Percentiles rank a stretch among this genome's conserved stretches.
Conservation (phyloP, 2,329 filamentous ascomycete genomes). For the Kalmusia sp. region DNA sequence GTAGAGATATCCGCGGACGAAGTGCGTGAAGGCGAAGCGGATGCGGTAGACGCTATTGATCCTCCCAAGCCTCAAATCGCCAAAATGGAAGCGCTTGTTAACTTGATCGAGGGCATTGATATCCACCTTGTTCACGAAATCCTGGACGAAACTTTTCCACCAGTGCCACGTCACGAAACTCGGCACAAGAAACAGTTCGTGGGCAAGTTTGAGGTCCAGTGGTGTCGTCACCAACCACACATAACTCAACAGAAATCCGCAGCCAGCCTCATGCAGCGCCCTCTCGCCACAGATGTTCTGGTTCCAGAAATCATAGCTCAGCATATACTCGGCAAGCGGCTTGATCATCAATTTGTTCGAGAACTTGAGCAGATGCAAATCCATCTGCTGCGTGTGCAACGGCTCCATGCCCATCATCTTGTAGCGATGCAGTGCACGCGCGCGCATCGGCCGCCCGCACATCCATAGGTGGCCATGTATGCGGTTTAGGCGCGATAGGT, state of each 20-base stretch:
- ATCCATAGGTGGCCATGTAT: slow-evolving; percentile 47
- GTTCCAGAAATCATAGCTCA: slow-evolving; percentile 40
- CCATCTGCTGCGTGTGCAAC: slow-evolving; percentile 43
- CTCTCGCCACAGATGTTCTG: slow-evolving; percentile 27
- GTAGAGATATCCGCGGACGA: slow-evolving; percentile 48
- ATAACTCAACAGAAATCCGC: slow-evolving; percentile 43
- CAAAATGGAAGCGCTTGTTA: slow-evolving; percentile 46
- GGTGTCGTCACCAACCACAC: slow-evolving; percentile 44
- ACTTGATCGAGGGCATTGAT: slow-evolving; percentile 42
- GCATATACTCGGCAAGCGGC: slow-evolving; percentile 41
- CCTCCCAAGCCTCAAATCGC: slow-evolving; percentile 42
- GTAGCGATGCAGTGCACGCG: slow-evolving; percentile 44
- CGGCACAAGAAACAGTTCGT: slow-evolving; percentile 36
- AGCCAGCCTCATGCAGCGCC: slow-evolving; percentile 32
- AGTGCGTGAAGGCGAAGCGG: slow-evolving; percentile 40
- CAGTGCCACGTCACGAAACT: slow-evolving; percentile 39
- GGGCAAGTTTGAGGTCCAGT: slow-evolving; percentile 42
- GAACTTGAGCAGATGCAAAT: slow-evolving; percentile 45
- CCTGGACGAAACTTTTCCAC: slow-evolving; percentile 42
- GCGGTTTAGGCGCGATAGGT: slow-evolving; percentile 38
- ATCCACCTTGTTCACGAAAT: slow-evolving; percentile 35
- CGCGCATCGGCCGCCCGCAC: slow-evolving; percentile 46
- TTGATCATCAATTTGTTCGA: slow-evolving; percentile 40
- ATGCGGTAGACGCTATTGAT: slow-evolving; percentile 47
- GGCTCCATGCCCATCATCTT: slow-evolving; percentile 42